Evolutionary conservation across 208 protist species (phyloP).

Genomic region (Leishmania arabica): DNA sequence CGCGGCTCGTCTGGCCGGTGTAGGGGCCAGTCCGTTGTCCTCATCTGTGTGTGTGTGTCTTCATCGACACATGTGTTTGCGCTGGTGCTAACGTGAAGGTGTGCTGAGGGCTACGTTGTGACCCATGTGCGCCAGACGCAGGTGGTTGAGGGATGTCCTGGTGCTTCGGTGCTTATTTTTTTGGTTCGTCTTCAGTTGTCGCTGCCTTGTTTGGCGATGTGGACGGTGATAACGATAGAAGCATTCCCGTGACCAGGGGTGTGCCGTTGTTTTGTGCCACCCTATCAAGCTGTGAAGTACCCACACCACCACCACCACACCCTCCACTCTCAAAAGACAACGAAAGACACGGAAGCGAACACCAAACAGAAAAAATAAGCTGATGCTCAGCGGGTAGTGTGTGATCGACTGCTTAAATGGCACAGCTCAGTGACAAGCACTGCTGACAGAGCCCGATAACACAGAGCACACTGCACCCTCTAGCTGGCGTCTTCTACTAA

Average conservation of each 20-base stretch:
- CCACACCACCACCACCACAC: background rate
- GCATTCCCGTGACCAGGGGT: background rate
- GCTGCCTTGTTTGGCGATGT: background rate
- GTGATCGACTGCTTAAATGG: background rate
- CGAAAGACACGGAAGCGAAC: too few species aligned
- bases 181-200: too few species aligned
- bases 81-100: background rate
- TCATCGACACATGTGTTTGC: conserved; percentile 9
- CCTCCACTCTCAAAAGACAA: background rate
- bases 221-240: background rate
- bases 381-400: background rate
- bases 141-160: background rate
- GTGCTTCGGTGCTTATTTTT: background rate
- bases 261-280: background rate
- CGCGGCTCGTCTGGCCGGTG: background rate
- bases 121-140: background rate
- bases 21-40: background rate
- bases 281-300: background rate
- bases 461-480: background rate
- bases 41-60: background rate
- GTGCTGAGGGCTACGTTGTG: background rate
- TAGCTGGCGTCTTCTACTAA: background rate
- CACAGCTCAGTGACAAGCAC: background rate
- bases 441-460: background rate
- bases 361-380: background rate